These are phyloP conservation scores for Colletotrichum abscissum DNA, from an alignment of 2,329 filamentous ascomycete species.

Conservation along the genomic window DNA sequence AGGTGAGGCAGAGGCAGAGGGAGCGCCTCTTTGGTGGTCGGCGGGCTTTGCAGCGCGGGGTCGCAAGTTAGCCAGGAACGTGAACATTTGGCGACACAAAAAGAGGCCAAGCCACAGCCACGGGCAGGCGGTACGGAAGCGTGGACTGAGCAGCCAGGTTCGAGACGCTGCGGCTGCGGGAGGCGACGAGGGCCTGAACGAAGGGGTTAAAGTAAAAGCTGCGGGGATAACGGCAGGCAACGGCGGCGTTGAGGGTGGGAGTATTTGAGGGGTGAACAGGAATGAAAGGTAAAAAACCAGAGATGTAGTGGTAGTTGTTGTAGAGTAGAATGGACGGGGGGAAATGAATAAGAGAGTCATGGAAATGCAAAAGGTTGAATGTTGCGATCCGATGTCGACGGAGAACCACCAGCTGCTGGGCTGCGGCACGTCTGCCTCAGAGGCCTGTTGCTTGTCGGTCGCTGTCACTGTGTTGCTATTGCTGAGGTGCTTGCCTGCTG, in stretches of 20 bases:
- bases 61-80: constrained; percentile 33
- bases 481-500: not conserved
- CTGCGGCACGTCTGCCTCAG: constrained; percentile 33
- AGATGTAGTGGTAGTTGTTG: constrained; percentile 13
- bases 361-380: constrained; percentile 28
- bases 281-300: constrained; percentile 21
- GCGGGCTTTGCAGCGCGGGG: constrained; percentile 35
- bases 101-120: constrained; percentile 34
- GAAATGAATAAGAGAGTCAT: constrained; percentile 18
- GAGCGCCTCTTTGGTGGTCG: constrained; percentile 14
- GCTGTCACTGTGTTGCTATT: constrained; percentile 8
- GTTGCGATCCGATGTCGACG: constrained; percentile 31
- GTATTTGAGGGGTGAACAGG: not conserved
- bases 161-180: constrained; percentile 14
- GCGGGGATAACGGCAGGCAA: not conserved
- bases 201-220: constrained; percentile 1
- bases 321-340: constrained; percentile 14
- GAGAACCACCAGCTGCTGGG: constrained; percentile 12
- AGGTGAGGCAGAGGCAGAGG: constrained; percentile 14
- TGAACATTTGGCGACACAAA: constrained; percentile 36
- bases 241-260: not conserved
- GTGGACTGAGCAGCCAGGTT: constrained; percentile 31
- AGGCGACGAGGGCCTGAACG: constrained; percentile 22
- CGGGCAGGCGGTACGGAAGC: constrained; percentile 24
- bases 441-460: constrained; percentile 21